Evolutionary conservation across 1,139 yeast species (phyloP), one percentile per base, ranked within the genome.

Genomic region (Chernovozyma sophiae-reginae): DNA sequence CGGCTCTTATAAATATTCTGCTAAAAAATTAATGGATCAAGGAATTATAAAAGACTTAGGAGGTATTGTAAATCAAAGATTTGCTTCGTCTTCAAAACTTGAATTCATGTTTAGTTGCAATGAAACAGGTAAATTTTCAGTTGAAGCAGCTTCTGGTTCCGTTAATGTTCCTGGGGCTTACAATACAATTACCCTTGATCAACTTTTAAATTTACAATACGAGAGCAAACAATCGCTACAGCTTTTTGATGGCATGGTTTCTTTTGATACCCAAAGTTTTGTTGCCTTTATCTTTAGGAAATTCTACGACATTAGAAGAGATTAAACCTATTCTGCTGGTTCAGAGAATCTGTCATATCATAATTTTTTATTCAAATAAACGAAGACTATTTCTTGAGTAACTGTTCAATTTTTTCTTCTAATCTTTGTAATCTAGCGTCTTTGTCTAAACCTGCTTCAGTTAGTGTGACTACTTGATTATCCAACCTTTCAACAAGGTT

Each of bases 1-100:
- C 57, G 96, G 96, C 7, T 85, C 94, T 1, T 86, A 80, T 62
- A 86, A 84, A 58, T 86, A 86, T 61, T 74, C 87, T 0, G 82
- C 87, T 3, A 81, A 85, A 43, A 83, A 81, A 49, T 67, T 92
- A 36, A 68, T 75, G 55, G 97, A 89, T 41, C 82, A 77, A 48
- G 83, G 85, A 1, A 74, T 89, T 2, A 56, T 92, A 22, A 57
- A 74, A 4, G 81, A 78, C 38, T 68, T 84, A 35, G 22, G 30
- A 15, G 80, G 81, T 0, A 61, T 68, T 28, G 62, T 66, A 37
- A 58, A 64, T 39, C 66, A 65, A 31, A 59, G 65, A 30, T 58
- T 57, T 19, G 63, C 69, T 6, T 62, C 74, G 41, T 72, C 78
- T 33, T 85, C 86, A 11, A 86, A 82, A 48, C 70, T 86, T 18